Base-by-base conservation (phyloP, 129 eudicot species). In the Mikania micrantha region DNA sequence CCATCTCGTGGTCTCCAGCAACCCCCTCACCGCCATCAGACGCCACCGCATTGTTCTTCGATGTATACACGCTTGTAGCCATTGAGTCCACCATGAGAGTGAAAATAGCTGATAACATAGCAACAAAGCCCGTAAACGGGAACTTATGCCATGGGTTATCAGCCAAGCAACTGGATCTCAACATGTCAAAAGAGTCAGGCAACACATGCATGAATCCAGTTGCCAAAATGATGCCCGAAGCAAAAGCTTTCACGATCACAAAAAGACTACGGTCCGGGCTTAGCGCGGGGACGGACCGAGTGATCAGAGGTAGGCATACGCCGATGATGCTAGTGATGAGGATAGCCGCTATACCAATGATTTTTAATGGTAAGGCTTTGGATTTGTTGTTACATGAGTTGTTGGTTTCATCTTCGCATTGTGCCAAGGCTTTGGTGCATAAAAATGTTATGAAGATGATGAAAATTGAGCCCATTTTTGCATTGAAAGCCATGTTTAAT, bases 361-460 rank as follows among this genome's bases (percentile, higher is more conserved):
- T 32, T 27, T 48, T 67, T 31, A 67, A 48, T 20, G 36, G 11
- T 15, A 66, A 22, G 36, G 72, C 47, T 15, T 67, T 67, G 60
- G 72, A 67, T 49, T 67, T 49, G 62, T 67, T 49, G 8, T 67
- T 67, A 67, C 62, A 67, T 31, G 72, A 48, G 48, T 49, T 67
- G 61, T 67, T 49, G 32, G 72, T 49, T 20, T 10, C 35, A 67
- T 34, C 72, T 49, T 67, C 72, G 50, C 72, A 67, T 67, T 67
- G 72, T 67, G 62, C 38, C 60, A 67, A 67, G 62, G 49, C 62
- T 49, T 67, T 67, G 48, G 72, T 67, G 72, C 62, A 49, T 49
- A 67, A 15, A 49, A 49, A 49, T 22, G 31, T 9, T 1, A 48
- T 49, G 13, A 20, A 17, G 8, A 49, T 49, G 20, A 67, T 17